Evolutionary conservation across 2,329 filamentous ascomycete species (phyloP).

Genomic region (Aspergillus sp.): DNA sequence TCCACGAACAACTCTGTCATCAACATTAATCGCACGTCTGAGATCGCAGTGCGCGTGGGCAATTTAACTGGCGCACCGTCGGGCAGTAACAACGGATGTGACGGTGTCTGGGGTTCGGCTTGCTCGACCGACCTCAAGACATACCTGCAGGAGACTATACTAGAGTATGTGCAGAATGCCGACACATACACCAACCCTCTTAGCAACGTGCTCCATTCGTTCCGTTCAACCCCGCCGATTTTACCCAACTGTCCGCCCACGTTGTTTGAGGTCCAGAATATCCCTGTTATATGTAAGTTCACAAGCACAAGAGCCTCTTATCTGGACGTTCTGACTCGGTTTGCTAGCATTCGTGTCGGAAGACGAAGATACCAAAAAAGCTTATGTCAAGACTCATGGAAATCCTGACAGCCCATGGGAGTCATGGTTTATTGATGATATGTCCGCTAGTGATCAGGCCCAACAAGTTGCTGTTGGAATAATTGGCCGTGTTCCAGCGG

Average conservation of each 20-base stretch:
- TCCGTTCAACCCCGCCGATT: constrained; percentile 23
- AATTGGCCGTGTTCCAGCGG: constrained; percentile 32
- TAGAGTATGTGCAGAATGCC: constrained; percentile 17
- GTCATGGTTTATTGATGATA: constrained; percentile 37
- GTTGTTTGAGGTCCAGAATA: constrained; percentile 33
- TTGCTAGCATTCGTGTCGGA: constrained; percentile 33
- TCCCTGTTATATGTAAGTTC: constrained; percentile 34
- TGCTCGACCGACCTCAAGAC: constrained; percentile 34
- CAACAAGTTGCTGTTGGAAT: constrained; percentile 39
- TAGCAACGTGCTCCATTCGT: constrained; percentile 27
- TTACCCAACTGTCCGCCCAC: constrained; percentile 30
- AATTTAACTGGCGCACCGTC: constrained; percentile 37
- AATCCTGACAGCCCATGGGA: constrained; percentile 31
- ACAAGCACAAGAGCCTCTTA: neutral
- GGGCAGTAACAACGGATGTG: constrained; percentile 37
- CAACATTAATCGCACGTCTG: constrained; percentile 35
- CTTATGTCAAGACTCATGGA: constrained; percentile 31
- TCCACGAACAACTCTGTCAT: constrained; percentile 28
- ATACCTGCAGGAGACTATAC: constrained; percentile 28
- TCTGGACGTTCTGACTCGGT: constrained; percentile 3
- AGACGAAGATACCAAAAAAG: constrained; percentile 23
- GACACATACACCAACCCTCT: constrained; percentile 31
- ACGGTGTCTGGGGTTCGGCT: constrained; percentile 35
- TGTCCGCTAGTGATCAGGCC: constrained; percentile 33
- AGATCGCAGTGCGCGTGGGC: constrained; percentile 36